Evolutionary conservation across 2,329 filamentous ascomycete species (phyloP).

Genomic region (Trichophyton simii): DNA sequence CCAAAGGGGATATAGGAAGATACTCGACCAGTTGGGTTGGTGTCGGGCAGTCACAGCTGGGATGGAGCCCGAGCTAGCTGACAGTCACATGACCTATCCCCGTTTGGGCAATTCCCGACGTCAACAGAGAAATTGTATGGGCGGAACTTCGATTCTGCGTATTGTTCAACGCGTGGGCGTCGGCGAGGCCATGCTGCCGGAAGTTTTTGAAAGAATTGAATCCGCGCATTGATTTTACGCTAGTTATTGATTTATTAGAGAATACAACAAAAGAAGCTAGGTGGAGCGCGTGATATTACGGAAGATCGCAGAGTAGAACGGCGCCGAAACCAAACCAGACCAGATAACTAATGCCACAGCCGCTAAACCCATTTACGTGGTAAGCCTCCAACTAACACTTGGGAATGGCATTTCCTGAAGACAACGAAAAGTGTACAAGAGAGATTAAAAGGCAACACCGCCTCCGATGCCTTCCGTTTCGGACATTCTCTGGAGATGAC

Average conservation of each 20-base stretch:
- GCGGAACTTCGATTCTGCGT: neutral
- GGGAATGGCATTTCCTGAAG: neutral
- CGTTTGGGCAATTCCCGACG: neutral
- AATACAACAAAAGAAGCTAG: too few species aligned
- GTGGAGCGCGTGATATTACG: neutral
- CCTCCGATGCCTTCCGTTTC: constrained; percentile 29
- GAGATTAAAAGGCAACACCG: constrained; percentile 27
- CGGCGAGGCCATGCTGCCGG: too few species aligned
- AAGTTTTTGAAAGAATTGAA: too few species aligned
- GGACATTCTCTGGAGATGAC: constrained; percentile 35
- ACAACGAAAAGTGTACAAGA: neutral
- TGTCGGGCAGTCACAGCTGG: too few species aligned
- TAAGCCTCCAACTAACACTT: neutral
- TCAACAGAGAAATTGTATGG: neutral
- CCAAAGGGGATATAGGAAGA: too few species aligned
- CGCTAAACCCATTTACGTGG: neutral
- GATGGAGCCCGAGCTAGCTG: too few species aligned
- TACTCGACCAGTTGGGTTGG: too few species aligned
- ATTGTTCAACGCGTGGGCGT: neutral
- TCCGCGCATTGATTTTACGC: too few species aligned
- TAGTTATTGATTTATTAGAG: too few species aligned
- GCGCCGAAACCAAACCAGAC: neutral
- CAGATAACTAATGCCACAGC: too few species aligned
- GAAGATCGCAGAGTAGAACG: neutral
- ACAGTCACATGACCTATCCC: neutral